Conservation (phyloP, 2,329 filamentous ascomycete genomes). For the Pezicula rhizophila region DNA sequence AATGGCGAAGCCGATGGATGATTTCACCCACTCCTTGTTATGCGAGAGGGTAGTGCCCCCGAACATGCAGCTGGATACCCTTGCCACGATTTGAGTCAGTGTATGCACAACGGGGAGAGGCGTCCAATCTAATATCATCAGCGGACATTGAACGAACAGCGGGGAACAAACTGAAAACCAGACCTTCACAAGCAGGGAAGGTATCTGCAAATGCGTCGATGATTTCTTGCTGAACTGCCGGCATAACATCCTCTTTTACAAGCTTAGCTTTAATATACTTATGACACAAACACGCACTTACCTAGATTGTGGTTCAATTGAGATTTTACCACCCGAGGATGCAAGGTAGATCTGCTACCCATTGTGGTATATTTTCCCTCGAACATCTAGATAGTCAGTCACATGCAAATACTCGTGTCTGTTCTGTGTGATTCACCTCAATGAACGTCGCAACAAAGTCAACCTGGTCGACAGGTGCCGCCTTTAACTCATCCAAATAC, state of each 20-base stretch:
- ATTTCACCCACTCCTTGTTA: slow-evolving; percentile 3
- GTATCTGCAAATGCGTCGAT: not conserved
- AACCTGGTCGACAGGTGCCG: not conserved
- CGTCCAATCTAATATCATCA: not conserved
- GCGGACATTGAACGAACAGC: too few relatives aligned
- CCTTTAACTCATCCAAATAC: not conserved
- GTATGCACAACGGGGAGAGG: not conserved
- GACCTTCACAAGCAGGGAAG: not conserved
- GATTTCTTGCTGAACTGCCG: not conserved
- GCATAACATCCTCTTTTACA: not conserved
- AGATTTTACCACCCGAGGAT: not conserved
- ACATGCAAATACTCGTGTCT: not conserved
- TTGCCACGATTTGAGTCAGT: not conserved
- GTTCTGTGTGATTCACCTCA: not conserved
- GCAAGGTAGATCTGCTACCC: not conserved
- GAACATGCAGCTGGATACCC: slow-evolving; percentile 2
- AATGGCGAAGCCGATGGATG: slow-evolving; percentile 3
- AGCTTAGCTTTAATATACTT: not conserved
- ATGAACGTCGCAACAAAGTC: not conserved
- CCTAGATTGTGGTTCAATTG: not conserved
- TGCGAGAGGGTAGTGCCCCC: slow-evolving; percentile 1
- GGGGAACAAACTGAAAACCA: too few relatives aligned
- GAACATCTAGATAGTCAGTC: not conserved
- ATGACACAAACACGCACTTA: not conserved
- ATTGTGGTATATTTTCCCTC: not conserved